These are phyloP conservation scores for Trichosporon coremiiforme DNA, from an alignment of 1,284 basidiomycete genomes.

Conservation along the genomic window DNA sequence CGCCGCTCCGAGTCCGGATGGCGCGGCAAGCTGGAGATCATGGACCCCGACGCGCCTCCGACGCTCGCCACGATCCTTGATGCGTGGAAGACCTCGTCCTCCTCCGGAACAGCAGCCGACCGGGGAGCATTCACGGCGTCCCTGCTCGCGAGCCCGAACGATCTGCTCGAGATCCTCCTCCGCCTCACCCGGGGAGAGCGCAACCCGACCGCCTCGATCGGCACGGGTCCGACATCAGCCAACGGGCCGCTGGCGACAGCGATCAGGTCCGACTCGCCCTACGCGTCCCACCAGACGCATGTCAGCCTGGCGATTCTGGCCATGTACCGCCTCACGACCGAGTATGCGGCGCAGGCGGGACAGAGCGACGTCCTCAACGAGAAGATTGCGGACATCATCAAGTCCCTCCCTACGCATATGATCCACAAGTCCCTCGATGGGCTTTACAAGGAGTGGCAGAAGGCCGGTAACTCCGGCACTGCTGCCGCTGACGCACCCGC, in stretches of 20 bases:
- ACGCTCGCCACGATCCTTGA: conserved; percentile 87
- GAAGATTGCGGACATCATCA: conserved; percentile 81
- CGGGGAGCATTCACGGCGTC: conserved; percentile 83
- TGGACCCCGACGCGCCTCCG: conserved; percentile 94
- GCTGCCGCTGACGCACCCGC: neutral
- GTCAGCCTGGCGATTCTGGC: conserved; percentile 87
- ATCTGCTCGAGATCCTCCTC: conserved; percentile 87
- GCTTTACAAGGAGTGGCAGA: conserved; percentile 79
- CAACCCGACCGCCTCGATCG: conserved; percentile 67
- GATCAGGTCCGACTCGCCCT: conserved; percentile 71
- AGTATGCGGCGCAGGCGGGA: conserved; percentile 75
- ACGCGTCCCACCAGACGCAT: conserved; percentile 85
- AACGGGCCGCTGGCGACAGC: conserved; percentile 60
- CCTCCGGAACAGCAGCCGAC: conserved; percentile 70
- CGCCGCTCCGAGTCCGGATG: conserved; percentile 66
- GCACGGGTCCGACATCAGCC: conserved; percentile 60
- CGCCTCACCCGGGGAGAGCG: conserved; percentile 85
- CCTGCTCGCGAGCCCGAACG: conserved; percentile 73
- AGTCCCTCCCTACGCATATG: conserved; percentile 77
- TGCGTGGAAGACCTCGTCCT: conserved; percentile 79
- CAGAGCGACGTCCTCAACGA: conserved; percentile 72
- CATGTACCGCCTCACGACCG: conserved; percentile 78
- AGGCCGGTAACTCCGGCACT: neutral
- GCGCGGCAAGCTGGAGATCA: conserved; percentile 87
- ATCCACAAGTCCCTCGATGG: conserved; percentile 86